Evolutionary conservation across 129 eudicot genomes (phyloP), one percentile per base, ranked within the genome.

Genomic region (Lactuca saligna): DNA sequence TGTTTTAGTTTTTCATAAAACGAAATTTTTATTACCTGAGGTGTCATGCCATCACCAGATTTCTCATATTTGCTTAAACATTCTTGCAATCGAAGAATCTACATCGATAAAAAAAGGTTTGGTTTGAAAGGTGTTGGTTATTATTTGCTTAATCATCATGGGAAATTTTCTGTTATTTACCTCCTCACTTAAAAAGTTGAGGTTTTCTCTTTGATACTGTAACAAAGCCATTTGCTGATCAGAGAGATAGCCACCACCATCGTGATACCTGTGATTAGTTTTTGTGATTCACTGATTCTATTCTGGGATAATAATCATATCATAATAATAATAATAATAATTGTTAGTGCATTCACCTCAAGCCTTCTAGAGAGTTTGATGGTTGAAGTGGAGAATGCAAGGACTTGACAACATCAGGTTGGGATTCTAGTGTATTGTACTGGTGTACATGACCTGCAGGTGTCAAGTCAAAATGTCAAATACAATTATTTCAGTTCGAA

Each of bases 191-290:
- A 94, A 80, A 80, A 94, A 94, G 82, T 94, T 94, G 73, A 94
- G 84, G 76, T 94, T 94, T 73, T 89, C 97, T 55, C 97, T 85
- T 79, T 94, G 99, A 79, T 94, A 90, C 57, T 94, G 99, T 79
- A 94, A 67, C 73, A 94, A 73, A 60, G 97, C 99, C 97, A 94
- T 94, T 75, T 89, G 99, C 81, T 94, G 99, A 83, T 94, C 99
- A 67, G 99, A 87, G 9, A 94, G 99, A 87, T 8, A 94, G 91
- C 53, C 97, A 85, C 33, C 88, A 54, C 96, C 91, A 80, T 94
- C 99, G 61, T 94, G 80, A 74, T 87, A 94, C 84, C 99, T 94
- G 73, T 48, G 41, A 75, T 66, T 25, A 25, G 29, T 25, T 25
- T 25, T 25, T 25, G 29, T 25, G 29, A 25, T 25, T 25, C 29